Evolutionary conservation across 2,329 filamentous ascomycete species (phyloP).

Genomic region (Grosmannia huntii): DNA sequence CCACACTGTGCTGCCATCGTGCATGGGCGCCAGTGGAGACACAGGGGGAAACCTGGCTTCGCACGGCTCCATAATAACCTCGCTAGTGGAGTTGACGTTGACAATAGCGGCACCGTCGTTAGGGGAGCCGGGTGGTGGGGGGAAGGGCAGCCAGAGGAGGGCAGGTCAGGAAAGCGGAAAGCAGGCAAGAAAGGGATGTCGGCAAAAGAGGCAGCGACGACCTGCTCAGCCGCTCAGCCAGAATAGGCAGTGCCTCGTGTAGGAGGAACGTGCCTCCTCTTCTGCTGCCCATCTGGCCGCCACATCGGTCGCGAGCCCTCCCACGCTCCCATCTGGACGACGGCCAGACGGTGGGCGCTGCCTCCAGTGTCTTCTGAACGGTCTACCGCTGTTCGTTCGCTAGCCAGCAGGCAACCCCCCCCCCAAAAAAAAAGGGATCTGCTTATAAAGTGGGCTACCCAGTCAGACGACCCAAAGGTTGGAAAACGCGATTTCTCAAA

Average conservation of each 20-base stretch:
- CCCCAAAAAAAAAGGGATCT: not conserved
- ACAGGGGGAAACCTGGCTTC: not conserved
- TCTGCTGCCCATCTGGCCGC: too few species aligned
- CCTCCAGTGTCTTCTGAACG: too few species aligned
- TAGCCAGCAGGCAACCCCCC: too few species aligned
- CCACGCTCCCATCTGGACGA: too few species aligned
- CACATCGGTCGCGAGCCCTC: too few species aligned
- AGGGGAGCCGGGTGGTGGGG: not conserved
- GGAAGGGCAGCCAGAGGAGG: not conserved
- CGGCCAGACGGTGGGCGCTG: too few species aligned
- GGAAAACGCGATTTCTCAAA: not conserved
- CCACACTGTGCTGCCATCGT: constrained; percentile 5
- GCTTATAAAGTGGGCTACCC: not conserved
- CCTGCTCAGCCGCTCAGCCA: too few species aligned
- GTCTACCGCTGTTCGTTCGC: too few species aligned
- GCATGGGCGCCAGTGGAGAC: constrained; percentile 7
- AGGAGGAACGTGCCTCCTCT: too few species aligned
- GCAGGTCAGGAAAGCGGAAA: too few species aligned
- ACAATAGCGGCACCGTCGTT: not conserved
- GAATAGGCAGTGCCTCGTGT: too few species aligned
- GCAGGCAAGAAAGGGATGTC: not conserved
- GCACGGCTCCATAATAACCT: constrained; percentile 3
- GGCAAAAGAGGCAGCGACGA: too few species aligned
- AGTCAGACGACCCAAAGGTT: not conserved
- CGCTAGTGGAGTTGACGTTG: constrained; percentile 1